These are phyloP conservation scores for Malus hybrid DNA, from an alignment of 331 rosid species.

Conservation along the genomic window DNA sequence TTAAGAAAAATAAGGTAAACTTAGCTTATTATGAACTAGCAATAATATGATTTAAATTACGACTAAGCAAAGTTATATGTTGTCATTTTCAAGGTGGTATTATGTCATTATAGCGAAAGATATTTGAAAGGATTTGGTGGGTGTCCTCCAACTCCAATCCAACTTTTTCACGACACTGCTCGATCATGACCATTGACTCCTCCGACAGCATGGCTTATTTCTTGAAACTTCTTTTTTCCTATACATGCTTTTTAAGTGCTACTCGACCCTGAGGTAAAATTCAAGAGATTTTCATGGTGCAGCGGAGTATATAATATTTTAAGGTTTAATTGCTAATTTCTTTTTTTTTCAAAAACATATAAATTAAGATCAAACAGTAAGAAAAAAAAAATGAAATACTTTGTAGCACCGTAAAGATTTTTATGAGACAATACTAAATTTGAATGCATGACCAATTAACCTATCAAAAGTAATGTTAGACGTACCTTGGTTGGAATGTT, in stretches of 20 bases:
- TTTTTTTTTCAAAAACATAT: too few species aligned
- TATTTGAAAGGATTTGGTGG: slow-evolving; percentile 36
- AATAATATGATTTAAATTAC: too few species aligned
- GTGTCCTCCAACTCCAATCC: slow-evolving; percentile 13
- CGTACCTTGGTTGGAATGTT: slow-evolving; percentile 39
- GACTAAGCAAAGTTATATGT: not conserved
- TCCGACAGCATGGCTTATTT: not conserved
- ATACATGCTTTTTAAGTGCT: not conserved
- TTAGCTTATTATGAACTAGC: accelerated
- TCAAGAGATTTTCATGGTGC: not conserved
- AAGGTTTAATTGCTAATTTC: too few species aligned
- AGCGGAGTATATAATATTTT: too few species aligned
- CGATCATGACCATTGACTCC: slow-evolving; percentile 5
- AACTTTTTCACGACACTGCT: slow-evolving; percentile 38
- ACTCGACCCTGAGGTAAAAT: too few species aligned
- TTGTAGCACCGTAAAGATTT: too few species aligned
- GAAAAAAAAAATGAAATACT: too few species aligned
- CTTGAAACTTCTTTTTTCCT: not conserved
- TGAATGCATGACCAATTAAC: too few species aligned
- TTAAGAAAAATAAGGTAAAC: accelerated
- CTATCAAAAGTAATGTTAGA: not conserved
- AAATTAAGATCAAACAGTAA: too few species aligned
- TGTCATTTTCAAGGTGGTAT: slow-evolving; percentile 27
- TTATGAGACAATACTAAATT: not conserved
- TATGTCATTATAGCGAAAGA: slow-evolving; percentile 24